Conservation (phyloP, 2,329 filamentous ascomycete genomes). For the Tolypocladium inflatum region DNA sequence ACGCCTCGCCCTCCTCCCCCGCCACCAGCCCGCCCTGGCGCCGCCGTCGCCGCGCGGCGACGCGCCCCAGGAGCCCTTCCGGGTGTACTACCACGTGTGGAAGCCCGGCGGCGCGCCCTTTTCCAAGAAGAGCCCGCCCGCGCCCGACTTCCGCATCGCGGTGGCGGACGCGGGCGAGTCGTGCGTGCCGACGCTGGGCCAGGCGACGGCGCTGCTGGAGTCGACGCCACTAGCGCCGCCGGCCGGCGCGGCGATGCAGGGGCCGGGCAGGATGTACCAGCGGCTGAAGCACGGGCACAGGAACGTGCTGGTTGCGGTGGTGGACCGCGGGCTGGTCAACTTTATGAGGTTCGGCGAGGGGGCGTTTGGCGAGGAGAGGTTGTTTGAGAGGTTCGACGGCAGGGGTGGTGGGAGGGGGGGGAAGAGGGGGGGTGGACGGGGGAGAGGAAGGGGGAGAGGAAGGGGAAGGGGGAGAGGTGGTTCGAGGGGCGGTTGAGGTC, state of each 20-base stretch:
- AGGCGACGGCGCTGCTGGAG: slow-evolving; percentile 63
- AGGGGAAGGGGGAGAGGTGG: slow-evolving; percentile 9
- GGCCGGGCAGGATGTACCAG: slow-evolving; percentile 53
- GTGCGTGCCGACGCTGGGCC: slow-evolving; percentile 59
- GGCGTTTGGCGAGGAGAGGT: slow-evolving; percentile 64
- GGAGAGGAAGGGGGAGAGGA: slow-evolving; percentile 19
- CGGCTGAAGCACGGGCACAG: slow-evolving; percentile 76
- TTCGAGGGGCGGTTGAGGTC: slow-evolving; percentile 8
- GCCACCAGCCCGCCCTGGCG: slow-evolving; percentile 45
- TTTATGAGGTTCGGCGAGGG: slow-evolving; percentile 75
- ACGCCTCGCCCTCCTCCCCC: slow-evolving; percentile 63
- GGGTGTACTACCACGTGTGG: slow-evolving; percentile 73
- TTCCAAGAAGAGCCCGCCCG: slow-evolving; percentile 67
- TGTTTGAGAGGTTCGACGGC: slow-evolving; percentile 52
- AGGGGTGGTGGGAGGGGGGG: slow-evolving; percentile 27
- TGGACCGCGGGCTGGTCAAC: slow-evolving; percentile 84
- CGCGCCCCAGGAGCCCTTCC: slow-evolving; percentile 46
- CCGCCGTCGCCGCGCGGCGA: slow-evolving; percentile 8
- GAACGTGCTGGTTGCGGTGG: slow-evolving; percentile 77
- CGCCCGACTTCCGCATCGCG: slow-evolving; percentile 76
- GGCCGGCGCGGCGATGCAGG: slow-evolving; percentile 16
- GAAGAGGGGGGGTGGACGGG: slow-evolving; percentile 29
- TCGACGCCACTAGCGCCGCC: slow-evolving; percentile 63
- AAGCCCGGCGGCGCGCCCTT: slow-evolving; percentile 54
- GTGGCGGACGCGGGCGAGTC: slow-evolving; percentile 70